Conservation (phyloP, 441 rosid species). For the Kokia cookei region DNA sequence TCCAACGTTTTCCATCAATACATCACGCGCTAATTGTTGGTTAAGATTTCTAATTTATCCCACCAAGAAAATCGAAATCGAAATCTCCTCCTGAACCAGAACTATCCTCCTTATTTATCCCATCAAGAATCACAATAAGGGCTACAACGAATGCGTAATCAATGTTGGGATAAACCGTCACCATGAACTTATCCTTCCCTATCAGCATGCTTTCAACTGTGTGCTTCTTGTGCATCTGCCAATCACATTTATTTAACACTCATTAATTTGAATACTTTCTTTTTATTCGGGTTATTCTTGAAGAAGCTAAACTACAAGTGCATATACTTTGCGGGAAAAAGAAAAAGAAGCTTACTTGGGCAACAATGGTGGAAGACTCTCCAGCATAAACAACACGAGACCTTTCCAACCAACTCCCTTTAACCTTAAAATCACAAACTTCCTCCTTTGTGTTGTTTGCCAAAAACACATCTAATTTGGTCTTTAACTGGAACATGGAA, state of each 20-base stretch:
- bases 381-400: conserved; percentile 36
- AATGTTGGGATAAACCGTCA: conserved; percentile 39
- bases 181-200: conserved; percentile 38
- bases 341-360: conserved; percentile 8
- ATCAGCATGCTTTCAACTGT: conserved; percentile 27
- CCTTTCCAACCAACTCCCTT: conserved; percentile 35
- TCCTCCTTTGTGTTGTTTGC: conserved; percentile 34
- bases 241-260: neutral
- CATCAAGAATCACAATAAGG: conserved; percentile 49
- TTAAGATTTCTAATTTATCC: neutral
- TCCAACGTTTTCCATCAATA: neutral
- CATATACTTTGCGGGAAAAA: neutral
- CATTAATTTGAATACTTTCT: neutral
- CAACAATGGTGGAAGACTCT: conserved; percentile 36
- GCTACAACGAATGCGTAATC: conserved; percentile 47
- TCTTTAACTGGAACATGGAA: conserved; percentile 34
- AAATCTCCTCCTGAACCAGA: neutral
- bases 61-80: neutral
- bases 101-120: conserved; percentile 1
- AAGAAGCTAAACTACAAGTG: too few species aligned
- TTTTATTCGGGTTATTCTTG: neutral
- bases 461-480: conserved; percentile 39
- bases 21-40: neutral
- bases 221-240: conserved; percentile 48
- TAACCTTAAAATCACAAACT: conserved; percentile 37